Evolutionary conservation across 2,329 filamentous ascomycete species (phyloP).

Genomic region (Cladosporium phlei): DNA sequence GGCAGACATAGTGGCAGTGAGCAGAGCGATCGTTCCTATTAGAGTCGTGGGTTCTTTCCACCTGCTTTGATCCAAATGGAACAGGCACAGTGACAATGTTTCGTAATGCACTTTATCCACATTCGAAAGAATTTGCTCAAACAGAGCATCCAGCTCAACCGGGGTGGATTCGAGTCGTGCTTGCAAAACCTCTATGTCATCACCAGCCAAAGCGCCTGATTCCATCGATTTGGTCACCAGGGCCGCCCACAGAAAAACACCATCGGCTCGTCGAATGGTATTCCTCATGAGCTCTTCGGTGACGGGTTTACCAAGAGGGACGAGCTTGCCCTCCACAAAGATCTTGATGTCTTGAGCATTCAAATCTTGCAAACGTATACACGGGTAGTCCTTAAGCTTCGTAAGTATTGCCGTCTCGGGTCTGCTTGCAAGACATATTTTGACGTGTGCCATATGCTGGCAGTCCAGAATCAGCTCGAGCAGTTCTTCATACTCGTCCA

Average conservation of each 20-base stretch:
- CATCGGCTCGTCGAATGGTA: neutral
- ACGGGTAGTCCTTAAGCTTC: neutral
- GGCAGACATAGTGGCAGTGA: too few species aligned
- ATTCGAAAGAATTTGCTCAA: too few species aligned
- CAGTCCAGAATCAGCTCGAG: neutral
- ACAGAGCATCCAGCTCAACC: too few species aligned
- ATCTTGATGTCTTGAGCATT: neutral
- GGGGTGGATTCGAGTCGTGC: too few species aligned
- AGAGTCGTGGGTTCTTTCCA: too few species aligned
- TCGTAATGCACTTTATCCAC: too few species aligned
- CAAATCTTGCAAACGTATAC: neutral
- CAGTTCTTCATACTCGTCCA: neutral
- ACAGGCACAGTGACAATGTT: too few species aligned
- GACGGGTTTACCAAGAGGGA: too few species aligned
- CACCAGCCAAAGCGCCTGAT: too few species aligned
- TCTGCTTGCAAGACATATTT: neutral
- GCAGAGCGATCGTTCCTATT: too few species aligned
- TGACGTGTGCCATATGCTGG: neutral
- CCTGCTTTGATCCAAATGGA: too few species aligned
- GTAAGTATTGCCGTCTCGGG: neutral
- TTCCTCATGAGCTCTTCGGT: neutral
- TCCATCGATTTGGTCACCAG: neutral
- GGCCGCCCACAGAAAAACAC: constrained; percentile 1
- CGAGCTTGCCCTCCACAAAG: neutral
- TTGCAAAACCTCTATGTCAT: too few species aligned